Base-by-base conservation (phyloP, 2,329 filamentous ascomycete genomes). In the Fusarium sororula region DNA sequence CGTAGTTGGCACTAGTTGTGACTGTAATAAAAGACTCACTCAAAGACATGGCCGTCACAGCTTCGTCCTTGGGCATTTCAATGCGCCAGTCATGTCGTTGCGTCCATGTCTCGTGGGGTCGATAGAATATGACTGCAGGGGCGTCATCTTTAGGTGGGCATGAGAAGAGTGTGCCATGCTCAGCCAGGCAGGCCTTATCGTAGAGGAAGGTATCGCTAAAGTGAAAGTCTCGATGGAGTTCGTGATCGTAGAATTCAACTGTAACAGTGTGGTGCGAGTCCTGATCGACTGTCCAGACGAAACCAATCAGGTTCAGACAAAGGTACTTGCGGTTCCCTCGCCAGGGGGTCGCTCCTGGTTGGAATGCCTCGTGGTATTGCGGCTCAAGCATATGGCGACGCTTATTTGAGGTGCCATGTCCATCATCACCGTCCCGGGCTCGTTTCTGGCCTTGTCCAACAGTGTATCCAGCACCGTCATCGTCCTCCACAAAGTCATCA, bases 91-190 rank as follows among this genome's bases (percentile, higher is more conserved):
- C 96, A 26, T 91, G 90, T 58, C 96, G 89, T 56, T 94, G 89
- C 5, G 95, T 98, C 96, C 96, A 99, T 2, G 94, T 97, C 84
- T 99, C 96, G 80, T 99, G 96, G 0, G 97, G 96, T 12, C 96
- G 90, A 82, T 98, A 99, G 83, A 98, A 98, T n/a, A 99, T 90
- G 38, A 91, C 92, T 8, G 96, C 94, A 5, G 93, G 91, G 15
- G 82, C 77, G 66, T 91, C 90, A 38, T 90, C 88, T 14, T 86
- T 87, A 3, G 94, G 90, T 28, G 92, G 93, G 68, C 93, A 96
- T 2, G 95, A 93, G 80, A 98, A 98, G 2, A 98, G 87, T 1
- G 94, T 89, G 22, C 96, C 96, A 63, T 94, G 91, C 66, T 97
- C 93, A 76, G 94, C 91, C 65, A 99, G 86, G 79, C 96, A 98